phyloP scores from a whole-genome alignment of 345 rosid genomes.

The Ailanthus altissimus region DNA sequence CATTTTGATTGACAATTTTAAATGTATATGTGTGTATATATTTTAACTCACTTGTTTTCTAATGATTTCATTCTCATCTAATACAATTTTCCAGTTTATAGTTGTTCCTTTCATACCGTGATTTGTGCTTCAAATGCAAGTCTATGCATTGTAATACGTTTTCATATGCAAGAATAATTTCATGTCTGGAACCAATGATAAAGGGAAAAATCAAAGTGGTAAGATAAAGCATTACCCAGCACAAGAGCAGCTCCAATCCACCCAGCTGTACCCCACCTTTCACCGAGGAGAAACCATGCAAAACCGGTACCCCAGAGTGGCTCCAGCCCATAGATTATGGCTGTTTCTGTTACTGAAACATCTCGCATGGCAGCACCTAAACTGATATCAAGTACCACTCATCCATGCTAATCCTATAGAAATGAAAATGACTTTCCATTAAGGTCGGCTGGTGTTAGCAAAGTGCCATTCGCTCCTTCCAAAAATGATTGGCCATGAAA shows the following conservation, averaged over 20 bases:
- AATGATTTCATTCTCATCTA: not conserved
- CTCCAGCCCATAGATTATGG: conserved; percentile 34
- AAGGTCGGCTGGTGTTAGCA: not conserved
- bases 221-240: conserved; percentile 26
- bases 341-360: conserved; percentile 34
- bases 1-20: too few species aligned
- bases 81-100: not conserved
- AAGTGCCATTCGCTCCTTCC: not conserved
- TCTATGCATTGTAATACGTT: not conserved
- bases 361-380: conserved; percentile 34
- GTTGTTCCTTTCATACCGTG: not conserved
- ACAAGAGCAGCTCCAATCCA: conserved; percentile 37
- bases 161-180: too few species aligned
- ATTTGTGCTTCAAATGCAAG: not conserved
- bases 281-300: conserved; percentile 40
- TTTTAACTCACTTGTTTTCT: not conserved
- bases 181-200: not conserved
- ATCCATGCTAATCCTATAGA: not conserved
- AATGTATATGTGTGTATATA: too few species aligned
- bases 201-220: not conserved
- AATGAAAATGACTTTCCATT: not conserved
- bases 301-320: conserved; percentile 39
- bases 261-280: conserved; percentile 32
- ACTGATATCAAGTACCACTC: not conserved
- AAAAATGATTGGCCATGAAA: not conserved